Percentiles rank a stretch among this genome's conserved stretches.
Evolutionary conservation across 2,329 filamentous ascomycete genomes (phyloP).

Genomic region (Ascochyta rabiei): DNA sequence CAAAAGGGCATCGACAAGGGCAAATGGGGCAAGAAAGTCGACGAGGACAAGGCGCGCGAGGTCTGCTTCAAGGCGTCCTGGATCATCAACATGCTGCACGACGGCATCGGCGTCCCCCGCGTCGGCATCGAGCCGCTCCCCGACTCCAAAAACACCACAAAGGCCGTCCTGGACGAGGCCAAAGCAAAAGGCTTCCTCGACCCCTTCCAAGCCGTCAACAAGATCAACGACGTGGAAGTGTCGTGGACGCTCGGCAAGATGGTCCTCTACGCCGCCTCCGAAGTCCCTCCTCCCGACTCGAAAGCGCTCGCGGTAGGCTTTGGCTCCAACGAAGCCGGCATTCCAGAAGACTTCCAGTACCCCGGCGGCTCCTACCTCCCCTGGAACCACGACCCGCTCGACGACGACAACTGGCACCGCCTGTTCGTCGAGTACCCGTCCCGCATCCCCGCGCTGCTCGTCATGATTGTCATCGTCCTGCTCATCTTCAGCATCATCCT

Average conservation of each 20-base stretch:
- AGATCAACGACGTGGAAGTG: conserved; percentile 88
- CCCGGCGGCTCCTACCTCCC: conserved; percentile 64
- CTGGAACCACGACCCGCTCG: conserved; percentile 52
- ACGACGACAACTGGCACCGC: conserved; percentile 59
- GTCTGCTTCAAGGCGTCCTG: conserved; percentile 98
- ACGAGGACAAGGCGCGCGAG: conserved; percentile 75
- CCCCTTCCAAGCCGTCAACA: conserved; percentile 90
- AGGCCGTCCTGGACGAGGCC: conserved; percentile 69
- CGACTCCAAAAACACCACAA: conserved; percentile 70
- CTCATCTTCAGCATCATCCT: conserved; percentile 75
- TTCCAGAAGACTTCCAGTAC: conserved; percentile 81
- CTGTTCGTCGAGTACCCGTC: conserved; percentile 70
- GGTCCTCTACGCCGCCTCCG: conserved; percentile 89
- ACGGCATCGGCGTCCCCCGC: conserved; percentile 91
- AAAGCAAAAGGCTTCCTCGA: conserved; percentile 79
- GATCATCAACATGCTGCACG: conserved; percentile 95
- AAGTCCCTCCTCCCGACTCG: conserved; percentile 70
- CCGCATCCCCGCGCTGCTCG: conserved; percentile 73
- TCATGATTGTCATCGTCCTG: conserved; percentile 76
- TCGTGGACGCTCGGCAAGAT: conserved; percentile 98
- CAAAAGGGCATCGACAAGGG: conserved; percentile 67
- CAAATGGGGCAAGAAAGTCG: conserved; percentile 77
- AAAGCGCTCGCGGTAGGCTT: conserved; percentile 83
- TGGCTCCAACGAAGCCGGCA: conserved; percentile 75
- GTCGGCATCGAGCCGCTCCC: conserved; percentile 73